phyloP scores from a whole-genome alignment of 129 eudicot genomes.

The Apium graveolens region DNA sequence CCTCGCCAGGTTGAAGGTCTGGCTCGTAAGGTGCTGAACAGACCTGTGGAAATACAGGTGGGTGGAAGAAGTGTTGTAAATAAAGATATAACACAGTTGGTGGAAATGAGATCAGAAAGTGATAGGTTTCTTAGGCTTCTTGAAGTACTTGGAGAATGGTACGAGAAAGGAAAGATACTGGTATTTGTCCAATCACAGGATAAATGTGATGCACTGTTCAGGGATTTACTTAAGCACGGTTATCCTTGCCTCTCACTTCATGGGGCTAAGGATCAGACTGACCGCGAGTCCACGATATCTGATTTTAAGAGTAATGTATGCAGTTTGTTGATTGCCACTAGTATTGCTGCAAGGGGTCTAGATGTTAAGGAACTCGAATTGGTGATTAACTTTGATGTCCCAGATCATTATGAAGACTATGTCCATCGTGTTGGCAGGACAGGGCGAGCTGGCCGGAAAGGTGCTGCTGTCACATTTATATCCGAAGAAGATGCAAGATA shows the following conservation, averaged over 20 bases:
- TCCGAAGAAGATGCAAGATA: slow-evolving; percentile 25
- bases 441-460: slow-evolving; percentile 36
- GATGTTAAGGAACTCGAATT: slow-evolving; percentile 34
- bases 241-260: slow-evolving; percentile 33
- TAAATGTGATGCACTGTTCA: slow-evolving; percentile 26
- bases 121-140: slow-evolving; percentile 27
- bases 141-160: slow-evolving; percentile 37
- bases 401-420: slow-evolving; percentile 33
- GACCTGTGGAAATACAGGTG: slow-evolving; percentile 34
- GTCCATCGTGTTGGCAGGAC: slow-evolving; percentile 36
- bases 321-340: slow-evolving; percentile 29
- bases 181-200: slow-evolving; percentile 31
- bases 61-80: slow-evolving; percentile 37
- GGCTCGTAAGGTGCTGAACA: slow-evolving; percentile 26
- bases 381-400: slow-evolving; percentile 31
- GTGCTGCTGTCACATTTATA: slow-evolving; percentile 27
- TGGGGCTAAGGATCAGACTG: slow-evolving; percentile 32
- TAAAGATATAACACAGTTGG: slow-evolving; percentile 30
- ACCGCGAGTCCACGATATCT: slow-evolving; percentile 29
- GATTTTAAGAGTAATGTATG: slow-evolving; percentile 32
- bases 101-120: slow-evolving; percentile 26
- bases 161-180: slow-evolving; percentile 28
- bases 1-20: slow-evolving; percentile 29
- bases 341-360: slow-evolving; percentile 32
- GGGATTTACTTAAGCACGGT: slow-evolving; percentile 27